These are phyloP conservation scores for Geotrichum cucujoidarum DNA, from an alignment of 1,139 yeast genomes.

Conservation along the genomic window DNA sequence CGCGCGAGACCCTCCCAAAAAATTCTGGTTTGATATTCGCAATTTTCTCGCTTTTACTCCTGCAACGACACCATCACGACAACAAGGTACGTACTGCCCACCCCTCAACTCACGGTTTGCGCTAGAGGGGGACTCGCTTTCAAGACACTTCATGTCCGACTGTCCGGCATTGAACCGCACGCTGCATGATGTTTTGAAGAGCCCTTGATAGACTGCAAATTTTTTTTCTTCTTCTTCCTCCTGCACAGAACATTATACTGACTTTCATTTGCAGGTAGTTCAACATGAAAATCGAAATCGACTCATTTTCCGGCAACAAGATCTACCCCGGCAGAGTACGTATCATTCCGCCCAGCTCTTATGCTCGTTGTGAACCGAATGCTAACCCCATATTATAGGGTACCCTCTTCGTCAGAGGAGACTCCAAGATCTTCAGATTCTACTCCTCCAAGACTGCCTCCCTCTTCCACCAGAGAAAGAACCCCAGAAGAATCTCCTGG, in stretches of 20 bases:
- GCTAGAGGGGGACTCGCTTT: no score
- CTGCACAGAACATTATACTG: no score
- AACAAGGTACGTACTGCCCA: conserved; percentile 9
- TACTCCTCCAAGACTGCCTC: conserved; percentile 97
- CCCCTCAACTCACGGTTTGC: no score
- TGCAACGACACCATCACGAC: conserved; percentile 9
- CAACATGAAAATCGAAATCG: conserved; percentile 97
- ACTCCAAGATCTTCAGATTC: conserved; percentile 99
- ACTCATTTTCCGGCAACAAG: conserved; percentile 98
- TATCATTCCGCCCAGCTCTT: conserved; percentile 6
- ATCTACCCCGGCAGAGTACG: conserved; percentile 96
- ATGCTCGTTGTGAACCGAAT: not conserved
- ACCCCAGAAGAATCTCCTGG: conserved; percentile 99
- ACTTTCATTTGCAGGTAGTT: conserved; percentile 13
- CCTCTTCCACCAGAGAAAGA: conserved; percentile 98
- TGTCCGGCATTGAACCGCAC: no score
- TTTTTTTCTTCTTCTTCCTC: no score
- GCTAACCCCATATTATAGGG: conserved; percentile 43
- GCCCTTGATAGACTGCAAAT: not conserved
- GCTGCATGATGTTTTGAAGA: not conserved
- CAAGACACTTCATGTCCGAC: no score
- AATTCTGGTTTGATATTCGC: not conserved
- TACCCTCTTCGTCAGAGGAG: conserved; percentile 98
- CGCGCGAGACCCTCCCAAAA: conserved; percentile 2
- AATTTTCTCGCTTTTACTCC: conserved; percentile 7